phyloP scores from a whole-genome alignment of 441 rosid genomes.

The Populus tomentosa region DNA sequence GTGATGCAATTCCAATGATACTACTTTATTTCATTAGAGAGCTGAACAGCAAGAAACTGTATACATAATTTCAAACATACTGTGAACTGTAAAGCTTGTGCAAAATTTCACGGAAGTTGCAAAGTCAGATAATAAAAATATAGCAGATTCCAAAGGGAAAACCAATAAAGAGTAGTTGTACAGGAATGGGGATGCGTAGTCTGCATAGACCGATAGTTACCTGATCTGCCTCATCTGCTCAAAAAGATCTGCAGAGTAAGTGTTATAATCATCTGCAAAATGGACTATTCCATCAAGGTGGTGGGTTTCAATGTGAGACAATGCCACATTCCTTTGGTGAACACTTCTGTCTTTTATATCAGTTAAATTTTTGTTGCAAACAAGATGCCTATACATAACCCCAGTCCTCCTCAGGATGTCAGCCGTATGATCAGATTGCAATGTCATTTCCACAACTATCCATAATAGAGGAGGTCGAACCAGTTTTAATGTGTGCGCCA shows the following conservation, averaged over 20 bases:
- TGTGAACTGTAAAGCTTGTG: not conserved
- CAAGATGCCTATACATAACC: slow-evolving; percentile 59
- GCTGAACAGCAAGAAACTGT: not conserved
- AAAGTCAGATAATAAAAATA: not conserved
- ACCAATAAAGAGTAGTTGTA: not conserved
- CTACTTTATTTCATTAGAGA: not conserved
- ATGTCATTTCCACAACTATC: slow-evolving; percentile 61
- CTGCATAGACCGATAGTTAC: slow-evolving; percentile 19
- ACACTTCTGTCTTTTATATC: slow-evolving; percentile 36
- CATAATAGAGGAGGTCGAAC: slow-evolving; percentile 57
- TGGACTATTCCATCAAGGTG: slow-evolving; percentile 56
- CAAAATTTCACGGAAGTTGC: not conserved
- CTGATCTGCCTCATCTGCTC: slow-evolving; percentile 58
- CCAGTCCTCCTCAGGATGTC: slow-evolving; percentile 49
- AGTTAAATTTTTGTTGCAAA: slow-evolving; percentile 49
- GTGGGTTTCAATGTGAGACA: slow-evolving; percentile 60
- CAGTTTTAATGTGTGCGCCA: slow-evolving; percentile 43
- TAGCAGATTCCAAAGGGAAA: not conserved
- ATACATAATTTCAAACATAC: not conserved
- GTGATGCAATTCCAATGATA: not conserved
- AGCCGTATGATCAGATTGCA: slow-evolving; percentile 56
- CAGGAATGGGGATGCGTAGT: not conserved
- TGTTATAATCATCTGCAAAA: slow-evolving; percentile 46
- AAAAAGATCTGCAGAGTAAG: slow-evolving; percentile 44
- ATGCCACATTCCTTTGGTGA: slow-evolving; percentile 57